These are phyloP conservation scores for Mycena olivaceomarginata DNA, from an alignment of 768 basidiomycete genomes.

Conservation along the genomic window DNA sequence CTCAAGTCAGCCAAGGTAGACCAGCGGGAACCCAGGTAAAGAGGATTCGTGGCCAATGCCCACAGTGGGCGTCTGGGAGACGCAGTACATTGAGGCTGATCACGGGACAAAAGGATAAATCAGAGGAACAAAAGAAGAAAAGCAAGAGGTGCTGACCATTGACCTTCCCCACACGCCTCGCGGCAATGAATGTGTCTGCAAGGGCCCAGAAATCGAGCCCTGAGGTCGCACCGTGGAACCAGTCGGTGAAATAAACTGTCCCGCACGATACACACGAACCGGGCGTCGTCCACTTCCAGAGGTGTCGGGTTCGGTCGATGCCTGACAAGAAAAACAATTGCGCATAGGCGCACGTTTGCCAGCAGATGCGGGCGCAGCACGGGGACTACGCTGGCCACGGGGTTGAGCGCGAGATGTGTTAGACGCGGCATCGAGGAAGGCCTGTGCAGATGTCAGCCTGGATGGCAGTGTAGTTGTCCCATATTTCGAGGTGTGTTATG, in stretches of 20 bases:
- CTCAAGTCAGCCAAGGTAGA: no score
- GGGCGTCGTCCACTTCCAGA: neutral
- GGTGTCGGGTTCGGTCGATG: neutral
- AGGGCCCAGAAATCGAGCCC: slow-evolving; percentile 1
- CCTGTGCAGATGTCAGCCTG: neutral
- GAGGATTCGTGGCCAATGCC: no score
- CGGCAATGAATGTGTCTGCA: slow-evolving; percentile 16
- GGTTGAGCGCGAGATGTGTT: slow-evolving; percentile 1
- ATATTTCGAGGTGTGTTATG: slow-evolving; percentile 16
- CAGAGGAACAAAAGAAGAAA: no score
- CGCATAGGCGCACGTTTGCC: neutral
- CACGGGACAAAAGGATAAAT: no score
- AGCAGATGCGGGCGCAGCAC: neutral
- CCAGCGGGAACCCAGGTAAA: no score
- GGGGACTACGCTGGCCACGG: no score
- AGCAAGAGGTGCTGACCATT: neutral
- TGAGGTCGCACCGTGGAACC: neutral
- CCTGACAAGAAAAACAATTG: neutral
- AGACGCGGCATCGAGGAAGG: neutral
- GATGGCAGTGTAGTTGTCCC: neutral
- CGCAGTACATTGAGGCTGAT: no score
- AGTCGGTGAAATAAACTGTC: neutral
- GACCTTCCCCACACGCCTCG: slow-evolving; percentile 5
- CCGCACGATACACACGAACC: neutral
- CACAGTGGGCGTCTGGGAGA: no score